Conservation (phyloP, 2,329 filamentous ascomycete species). For the Emergomyces orientalis region DNA sequence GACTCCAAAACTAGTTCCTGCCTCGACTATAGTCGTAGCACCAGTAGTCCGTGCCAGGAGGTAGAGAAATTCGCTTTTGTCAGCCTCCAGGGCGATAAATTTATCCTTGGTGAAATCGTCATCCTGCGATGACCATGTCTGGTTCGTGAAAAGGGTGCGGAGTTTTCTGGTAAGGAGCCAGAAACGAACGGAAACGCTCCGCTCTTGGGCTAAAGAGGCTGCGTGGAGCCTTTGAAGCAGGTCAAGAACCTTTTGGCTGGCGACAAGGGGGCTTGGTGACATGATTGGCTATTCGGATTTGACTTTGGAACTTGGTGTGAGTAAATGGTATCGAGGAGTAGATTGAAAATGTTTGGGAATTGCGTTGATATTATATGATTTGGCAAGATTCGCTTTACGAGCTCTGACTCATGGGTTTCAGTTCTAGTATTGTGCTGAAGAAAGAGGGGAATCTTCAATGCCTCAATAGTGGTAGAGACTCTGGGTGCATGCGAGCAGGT, state of each 20-base stretch:
- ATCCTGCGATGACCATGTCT: constrained; percentile 13
- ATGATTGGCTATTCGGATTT: constrained; percentile 4
- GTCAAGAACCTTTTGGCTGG: constrained; percentile 16
- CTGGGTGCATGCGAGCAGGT: neutral
- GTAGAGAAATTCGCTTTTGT: constrained; percentile 51
- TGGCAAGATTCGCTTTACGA: neutral
- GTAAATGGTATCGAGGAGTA: neutral
- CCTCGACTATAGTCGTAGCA: constrained; percentile 48
- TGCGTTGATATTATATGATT: neutral
- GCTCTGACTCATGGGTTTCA: neutral
- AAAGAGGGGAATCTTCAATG: neutral
- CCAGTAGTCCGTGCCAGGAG: constrained; percentile 42
- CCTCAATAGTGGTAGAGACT: neutral
- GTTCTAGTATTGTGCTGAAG: neutral
- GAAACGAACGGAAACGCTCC: constrained; percentile 19
- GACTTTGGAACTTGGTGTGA: neutral
- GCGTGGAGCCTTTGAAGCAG: constrained; percentile 27
- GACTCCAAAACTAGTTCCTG: constrained; percentile 53
- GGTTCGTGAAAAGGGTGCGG: constrained; percentile 9
- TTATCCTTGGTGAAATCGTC: constrained; percentile 44
- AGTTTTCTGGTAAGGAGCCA: constrained; percentile 17
- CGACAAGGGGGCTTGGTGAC: constrained; percentile 12
- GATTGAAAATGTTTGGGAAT: too few relatives aligned
- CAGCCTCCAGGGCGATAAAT: constrained; percentile 51
- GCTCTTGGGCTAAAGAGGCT: constrained; percentile 27